These are phyloP conservation scores for Chenopodium berlandieri DNA, from an alignment of 148 eudicot genomes.

Conservation along the genomic window DNA sequence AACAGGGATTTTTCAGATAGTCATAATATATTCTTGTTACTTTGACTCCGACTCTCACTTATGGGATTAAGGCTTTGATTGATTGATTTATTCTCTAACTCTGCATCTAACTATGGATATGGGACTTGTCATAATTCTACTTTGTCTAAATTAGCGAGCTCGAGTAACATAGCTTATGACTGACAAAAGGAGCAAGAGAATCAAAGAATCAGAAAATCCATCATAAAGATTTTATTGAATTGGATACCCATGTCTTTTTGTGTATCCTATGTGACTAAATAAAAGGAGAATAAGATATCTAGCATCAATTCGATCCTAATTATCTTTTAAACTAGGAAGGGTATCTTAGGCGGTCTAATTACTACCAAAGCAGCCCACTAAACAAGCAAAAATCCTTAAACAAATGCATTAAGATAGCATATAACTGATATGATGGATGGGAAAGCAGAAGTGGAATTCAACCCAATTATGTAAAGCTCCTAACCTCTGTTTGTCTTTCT, in stretches of 20 bases:
- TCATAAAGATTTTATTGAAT: conserved; percentile 8
- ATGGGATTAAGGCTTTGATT: no score
- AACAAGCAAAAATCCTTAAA: background rate
- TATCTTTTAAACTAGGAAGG: conserved; percentile 3
- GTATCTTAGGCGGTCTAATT: conserved; percentile 11
- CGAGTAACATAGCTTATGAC: background rate
- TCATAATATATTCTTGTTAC: no score
- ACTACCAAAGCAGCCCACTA: conserved; percentile 2
- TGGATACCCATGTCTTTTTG: background rate
- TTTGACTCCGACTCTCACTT: no score
- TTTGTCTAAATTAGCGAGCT: background rate
- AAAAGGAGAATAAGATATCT: background rate
- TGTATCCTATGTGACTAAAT: conserved; percentile 11
- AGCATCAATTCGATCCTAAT: conserved; percentile 10
- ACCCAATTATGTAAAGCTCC: conserved; percentile 20
- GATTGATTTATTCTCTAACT: no score
- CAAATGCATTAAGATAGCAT: background rate
- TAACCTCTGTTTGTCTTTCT: conserved; percentile 21
- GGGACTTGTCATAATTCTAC: background rate
- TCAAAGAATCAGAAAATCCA: conserved; percentile 19
- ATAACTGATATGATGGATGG: conserved; percentile 11
- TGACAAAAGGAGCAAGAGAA: conserved; percentile 17
- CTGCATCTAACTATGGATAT: background rate
- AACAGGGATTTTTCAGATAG: no score
- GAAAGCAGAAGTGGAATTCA: conserved; percentile 20